Percentiles rank a stretch among this genome's conserved stretches.
phyloP scores from a whole-genome alignment of 371 early-diverging fungal species.

The Sporodiniella umbellata region DNA sequence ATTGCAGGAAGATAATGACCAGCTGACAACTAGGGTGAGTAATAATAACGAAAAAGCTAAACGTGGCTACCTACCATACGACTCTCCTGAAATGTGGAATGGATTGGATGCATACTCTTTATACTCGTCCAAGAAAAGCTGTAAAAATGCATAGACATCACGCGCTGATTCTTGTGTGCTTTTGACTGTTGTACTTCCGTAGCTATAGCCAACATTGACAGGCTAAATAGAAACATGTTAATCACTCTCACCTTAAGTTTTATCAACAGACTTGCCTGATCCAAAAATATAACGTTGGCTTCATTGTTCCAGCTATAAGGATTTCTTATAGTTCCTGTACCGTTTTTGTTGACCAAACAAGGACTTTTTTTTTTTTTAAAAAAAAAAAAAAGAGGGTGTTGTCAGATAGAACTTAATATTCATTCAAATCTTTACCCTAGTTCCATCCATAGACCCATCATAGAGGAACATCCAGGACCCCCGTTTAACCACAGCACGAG shows the following conservation, averaged over 20 bases:
- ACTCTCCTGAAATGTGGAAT: slow-evolving; percentile 58
- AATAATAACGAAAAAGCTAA: background rate
- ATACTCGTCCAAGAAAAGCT: slow-evolving; percentile 59
- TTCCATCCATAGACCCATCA: slow-evolving; percentile 75
- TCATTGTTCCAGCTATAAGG: slow-evolving; percentile 69
- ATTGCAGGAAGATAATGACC: slow-evolving; percentile 85
- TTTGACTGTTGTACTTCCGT: slow-evolving; percentile 53
- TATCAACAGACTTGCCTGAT: slow-evolving; percentile 51
- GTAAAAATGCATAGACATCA: slow-evolving; percentile 81
- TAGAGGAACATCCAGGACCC: slow-evolving; percentile 75
- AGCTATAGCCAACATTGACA: slow-evolving; percentile 72
- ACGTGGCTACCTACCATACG: slow-evolving; percentile 26
- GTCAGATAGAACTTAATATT: too few relatives aligned
- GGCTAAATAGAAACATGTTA: slow-evolving; percentile 35
- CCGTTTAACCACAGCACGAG: slow-evolving; percentile 76
- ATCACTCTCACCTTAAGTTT: background rate
- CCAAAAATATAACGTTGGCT: slow-evolving; percentile 73
- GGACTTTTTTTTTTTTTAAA: slow-evolving; percentile 37
- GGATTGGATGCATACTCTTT: too few relatives aligned
- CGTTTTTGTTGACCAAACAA: slow-evolving; percentile 62
- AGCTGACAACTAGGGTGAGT: slow-evolving; percentile 21
- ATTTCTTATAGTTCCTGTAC: slow-evolving; percentile 52
- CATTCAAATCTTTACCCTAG: slow-evolving; percentile 57
- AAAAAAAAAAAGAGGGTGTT: background rate
- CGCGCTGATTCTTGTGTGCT: slow-evolving; percentile 60